Evolutionary conservation across 164 flowering plant genomes (phyloP).

Genomic region (Vitis cinerea): DNA sequence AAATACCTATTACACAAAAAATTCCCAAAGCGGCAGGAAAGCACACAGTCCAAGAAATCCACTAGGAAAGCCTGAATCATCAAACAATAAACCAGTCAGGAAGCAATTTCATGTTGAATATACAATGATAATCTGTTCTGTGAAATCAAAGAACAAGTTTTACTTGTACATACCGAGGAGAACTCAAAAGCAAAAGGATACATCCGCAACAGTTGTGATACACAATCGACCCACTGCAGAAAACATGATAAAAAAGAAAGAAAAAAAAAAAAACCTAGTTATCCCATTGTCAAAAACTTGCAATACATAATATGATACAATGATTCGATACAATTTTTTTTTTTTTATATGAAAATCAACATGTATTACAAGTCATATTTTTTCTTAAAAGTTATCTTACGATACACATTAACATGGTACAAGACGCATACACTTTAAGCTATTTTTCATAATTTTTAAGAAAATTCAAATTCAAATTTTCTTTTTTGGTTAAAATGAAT

Average conservation of each 20-base stretch:
- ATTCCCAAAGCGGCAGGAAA: constrained; percentile 97
- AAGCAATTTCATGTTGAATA: background rate
- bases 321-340: too few species aligned
- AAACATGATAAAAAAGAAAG: background rate
- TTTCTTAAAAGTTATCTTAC: too few species aligned
- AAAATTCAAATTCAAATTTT: too few species aligned
- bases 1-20: constrained; percentile 91
- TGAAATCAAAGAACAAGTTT: background rate
- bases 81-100: constrained; percentile 14
- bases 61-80: constrained; percentile 76
- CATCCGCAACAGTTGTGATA: constrained; percentile 91
- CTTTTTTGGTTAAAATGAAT: too few species aligned
- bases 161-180: constrained; percentile 59
- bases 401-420: too few species aligned
- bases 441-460: too few species aligned
- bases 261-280: too few species aligned
- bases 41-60: constrained; percentile 83
- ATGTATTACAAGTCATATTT: too few species aligned
- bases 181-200: constrained; percentile 99
- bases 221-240: constrained; percentile 97
- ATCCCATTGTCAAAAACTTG: too few species aligned
- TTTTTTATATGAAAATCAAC: too few species aligned
- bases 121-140: constrained; percentile 1
- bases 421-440: too few species aligned
- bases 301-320: too few species aligned